phyloP scores from a whole-genome alignment of 2,329 filamentous ascomycete species.

The Penicillium sp. region DNA sequence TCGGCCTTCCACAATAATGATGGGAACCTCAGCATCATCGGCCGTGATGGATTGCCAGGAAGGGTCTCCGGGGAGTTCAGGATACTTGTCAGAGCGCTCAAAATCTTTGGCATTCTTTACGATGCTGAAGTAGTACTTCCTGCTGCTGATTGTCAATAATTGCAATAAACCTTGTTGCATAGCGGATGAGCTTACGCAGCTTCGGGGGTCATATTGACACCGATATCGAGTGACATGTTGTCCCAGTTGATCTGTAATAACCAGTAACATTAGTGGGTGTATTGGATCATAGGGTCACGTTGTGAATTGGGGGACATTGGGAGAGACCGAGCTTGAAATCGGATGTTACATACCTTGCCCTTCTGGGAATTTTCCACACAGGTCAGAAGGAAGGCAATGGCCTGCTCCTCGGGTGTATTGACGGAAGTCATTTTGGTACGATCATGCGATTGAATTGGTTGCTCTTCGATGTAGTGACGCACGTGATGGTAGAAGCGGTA shows the following conservation, averaged over 20 bases:
- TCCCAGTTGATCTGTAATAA: background rate
- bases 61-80: background rate
- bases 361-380: background rate
- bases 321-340: background rate
- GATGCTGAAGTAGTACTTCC: background rate
- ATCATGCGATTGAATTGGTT: background rate
- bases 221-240: background rate
- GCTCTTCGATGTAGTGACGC: too few species aligned
- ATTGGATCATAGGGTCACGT: background rate
- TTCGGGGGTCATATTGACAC: background rate
- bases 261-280: background rate
- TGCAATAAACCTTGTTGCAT: background rate
- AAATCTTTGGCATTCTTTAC: background rate
- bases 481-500: background rate
- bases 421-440: background rate
- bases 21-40: background rate
- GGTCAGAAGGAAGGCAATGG: background rate
- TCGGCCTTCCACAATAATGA: background rate
- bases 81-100: background rate
- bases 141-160: background rate
- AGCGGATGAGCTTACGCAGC: background rate
- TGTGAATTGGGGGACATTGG: too few species aligned
- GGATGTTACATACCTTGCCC: background rate
- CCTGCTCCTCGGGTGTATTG: background rate
- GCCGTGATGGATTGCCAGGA: background rate